Percentiles rank a stretch among this genome's conserved stretches.
Evolutionary conservation across 805 yeast species (phyloP).

Genomic region (Metschnikowia hibisci): DNA sequence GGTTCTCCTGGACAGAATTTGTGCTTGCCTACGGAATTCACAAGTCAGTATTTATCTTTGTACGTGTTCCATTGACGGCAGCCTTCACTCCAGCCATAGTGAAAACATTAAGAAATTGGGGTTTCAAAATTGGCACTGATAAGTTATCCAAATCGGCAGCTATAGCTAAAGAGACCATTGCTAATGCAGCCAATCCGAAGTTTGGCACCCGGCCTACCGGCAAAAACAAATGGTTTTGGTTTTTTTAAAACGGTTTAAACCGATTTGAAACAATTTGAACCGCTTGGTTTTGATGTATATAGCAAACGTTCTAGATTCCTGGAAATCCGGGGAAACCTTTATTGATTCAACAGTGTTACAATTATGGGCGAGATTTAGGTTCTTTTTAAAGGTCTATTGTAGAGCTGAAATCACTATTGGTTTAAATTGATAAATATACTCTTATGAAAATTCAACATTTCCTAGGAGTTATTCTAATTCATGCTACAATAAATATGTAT

Average conservation of each 20-base stretch:
- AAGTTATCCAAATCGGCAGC: slow-evolving; percentile 40
- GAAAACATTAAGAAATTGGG: slow-evolving; percentile 61
- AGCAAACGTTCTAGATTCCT: too few relatives aligned
- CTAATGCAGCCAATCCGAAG: slow-evolving; percentile 40
- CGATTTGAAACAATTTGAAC: too few relatives aligned
- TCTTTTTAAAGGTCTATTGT: too few relatives aligned
- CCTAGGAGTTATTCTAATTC: too few relatives aligned
- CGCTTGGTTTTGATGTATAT: too few relatives aligned
- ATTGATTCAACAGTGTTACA: too few relatives aligned
- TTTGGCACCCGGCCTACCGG: slow-evolving; percentile 53
- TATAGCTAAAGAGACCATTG: slow-evolving; percentile 13
- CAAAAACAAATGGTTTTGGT: slow-evolving; percentile 59
- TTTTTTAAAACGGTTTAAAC: slow-evolving; percentile 36
- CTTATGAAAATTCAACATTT: too few relatives aligned
- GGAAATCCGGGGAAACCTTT: too few relatives aligned
- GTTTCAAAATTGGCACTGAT: slow-evolving; percentile 67
- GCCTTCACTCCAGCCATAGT: slow-evolving; percentile 86
- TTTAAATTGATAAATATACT: too few relatives aligned
- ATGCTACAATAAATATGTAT: background rate
- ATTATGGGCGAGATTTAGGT: too few relatives aligned
- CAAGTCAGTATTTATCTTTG: slow-evolving; percentile 69
- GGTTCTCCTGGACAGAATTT: slow-evolving; percentile 70
- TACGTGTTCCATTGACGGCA: slow-evolving; percentile 86
- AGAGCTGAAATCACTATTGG: too few relatives aligned
- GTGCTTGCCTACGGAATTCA: slow-evolving; percentile 91